Percentiles rank a stretch among this genome's conserved stretches.
phyloP scores from a whole-genome alignment of 1,284 basidiomycete species.

The Boletus hoseneyae region DNA sequence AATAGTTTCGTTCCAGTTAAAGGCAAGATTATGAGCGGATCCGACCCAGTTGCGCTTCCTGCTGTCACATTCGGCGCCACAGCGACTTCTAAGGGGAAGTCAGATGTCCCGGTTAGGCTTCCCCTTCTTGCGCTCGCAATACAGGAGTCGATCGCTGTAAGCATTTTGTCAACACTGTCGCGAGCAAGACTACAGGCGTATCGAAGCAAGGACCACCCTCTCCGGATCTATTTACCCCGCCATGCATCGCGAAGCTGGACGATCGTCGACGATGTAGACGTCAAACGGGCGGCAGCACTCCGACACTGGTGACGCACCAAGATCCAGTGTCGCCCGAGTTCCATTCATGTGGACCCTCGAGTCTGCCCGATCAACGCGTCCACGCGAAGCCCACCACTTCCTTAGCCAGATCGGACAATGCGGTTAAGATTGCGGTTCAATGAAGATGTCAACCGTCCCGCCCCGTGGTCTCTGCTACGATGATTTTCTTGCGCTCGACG shows the following conservation, averaged over 20 bases:
- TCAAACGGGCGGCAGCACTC: too few relatives aligned
- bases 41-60: slow-evolving; percentile 4
- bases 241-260: slow-evolving; percentile 7
- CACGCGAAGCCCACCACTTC: too few relatives aligned
- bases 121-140: not conserved
- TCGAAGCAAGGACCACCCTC: not conserved
- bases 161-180: not conserved
- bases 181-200: too few relatives aligned
- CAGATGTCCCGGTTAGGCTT: not conserved
- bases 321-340: not conserved
- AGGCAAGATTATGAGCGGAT: not conserved
- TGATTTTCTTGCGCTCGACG: too few relatives aligned
- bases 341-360: not conserved
- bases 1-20: not conserved
- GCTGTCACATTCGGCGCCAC: not conserved
- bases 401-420: too few relatives aligned
- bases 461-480: too few relatives aligned
- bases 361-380: not conserved
- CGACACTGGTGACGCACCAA: not conserved
- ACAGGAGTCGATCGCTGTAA: not conserved
- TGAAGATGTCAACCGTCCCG: too few relatives aligned
- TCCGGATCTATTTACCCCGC: not conserved
- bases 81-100: not conserved
- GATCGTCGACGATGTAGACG: not conserved
- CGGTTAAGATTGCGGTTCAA: too few relatives aligned